Base-by-base conservation (phyloP, 345 rosid species). In the Kandelia obovata region DNA sequence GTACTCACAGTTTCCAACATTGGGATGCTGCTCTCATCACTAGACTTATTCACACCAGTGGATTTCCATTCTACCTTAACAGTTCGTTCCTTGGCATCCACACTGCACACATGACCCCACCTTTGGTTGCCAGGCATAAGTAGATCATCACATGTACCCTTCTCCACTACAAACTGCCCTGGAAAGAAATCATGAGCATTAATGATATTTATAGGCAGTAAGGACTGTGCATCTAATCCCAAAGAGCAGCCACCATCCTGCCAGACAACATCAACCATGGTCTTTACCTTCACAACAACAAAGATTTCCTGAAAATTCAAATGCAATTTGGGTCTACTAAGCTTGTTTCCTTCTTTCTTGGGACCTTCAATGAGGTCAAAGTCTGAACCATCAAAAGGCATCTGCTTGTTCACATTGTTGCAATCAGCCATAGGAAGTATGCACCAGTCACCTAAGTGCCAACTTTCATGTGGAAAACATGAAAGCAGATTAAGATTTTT, bases 381-480 rank as follows among this genome's bases (percentile, higher is more conserved):
- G 61, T 72, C 32, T 8, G 67, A 64, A 68, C 70, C 73, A 67
- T 59, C 64, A 37, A 73, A 73, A 73, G 70, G 39, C 56, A 34
- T 60, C 53, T 65, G 69, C 62, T 77, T 82, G 49, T 53, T 69
- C 23, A 58, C 20, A 65, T 69, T 83, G 57, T 64, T 62, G 58
- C 53, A 7, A 20, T 84, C 80, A 65, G 81, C 71, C 57, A 65
- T 25, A 49, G 86, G 81, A 79, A 89, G 88, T 65, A 84, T 70
- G 61, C 97, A 95, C 97, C 92, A 90, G 81, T 95, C 99, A 71
- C 97, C 93, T n/a, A 87, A 83, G 79, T 90, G 97, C 99, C 99
- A 95, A 74, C 62, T 84, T 68, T 87, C 95, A 75, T 95, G 89
- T 61, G 81, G 71, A 73, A 87, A 88, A 62, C 83, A 84, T 7